phyloP scores from a whole-genome alignment of 805 yeast species.

The Aciculoconidium aculeatum region DNA sequence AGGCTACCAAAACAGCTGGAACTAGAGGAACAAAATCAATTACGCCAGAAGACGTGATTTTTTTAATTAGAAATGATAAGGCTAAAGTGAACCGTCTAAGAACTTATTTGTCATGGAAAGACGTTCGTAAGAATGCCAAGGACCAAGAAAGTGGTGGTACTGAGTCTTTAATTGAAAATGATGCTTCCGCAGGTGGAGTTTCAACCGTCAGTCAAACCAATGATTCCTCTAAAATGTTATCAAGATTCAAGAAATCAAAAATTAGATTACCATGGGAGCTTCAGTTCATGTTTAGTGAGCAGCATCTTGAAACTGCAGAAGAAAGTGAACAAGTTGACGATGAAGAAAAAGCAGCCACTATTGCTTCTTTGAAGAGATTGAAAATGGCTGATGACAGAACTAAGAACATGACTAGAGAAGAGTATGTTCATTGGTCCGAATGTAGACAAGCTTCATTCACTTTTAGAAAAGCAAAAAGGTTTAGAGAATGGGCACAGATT shows the following conservation, averaged over 20 bases:
- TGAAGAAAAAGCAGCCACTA: constrained; percentile 82
- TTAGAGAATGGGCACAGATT: constrained; percentile 94
- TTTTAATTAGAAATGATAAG: constrained; percentile 83
- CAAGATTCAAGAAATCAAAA: constrained; percentile 62
- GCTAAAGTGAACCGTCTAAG: constrained; percentile 90
- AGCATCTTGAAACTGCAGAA: constrained; percentile 67
- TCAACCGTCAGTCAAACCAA: constrained; percentile 24
- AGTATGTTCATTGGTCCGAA: constrained; percentile 98
- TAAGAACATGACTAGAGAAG: constrained; percentile 88
- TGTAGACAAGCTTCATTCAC: constrained; percentile 97
- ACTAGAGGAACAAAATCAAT: constrained; percentile 78
- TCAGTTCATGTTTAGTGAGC: constrained; percentile 89
- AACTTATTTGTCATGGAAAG: constrained; percentile 95
- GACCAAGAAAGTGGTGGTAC: constrained; percentile 51
- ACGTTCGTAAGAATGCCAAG: constrained; percentile 75
- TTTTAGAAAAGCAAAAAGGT: constrained; percentile 87
- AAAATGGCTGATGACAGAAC: constrained; percentile 95
- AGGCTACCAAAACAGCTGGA: constrained; percentile 73
- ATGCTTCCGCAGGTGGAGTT: constrained; percentile 39
- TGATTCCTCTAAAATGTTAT: constrained; percentile 38
- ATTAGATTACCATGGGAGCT: constrained; percentile 93
- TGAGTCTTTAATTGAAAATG: constrained; percentile 46
- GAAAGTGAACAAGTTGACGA: constrained; percentile 66
- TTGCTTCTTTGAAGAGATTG: constrained; percentile 81
- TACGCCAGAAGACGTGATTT: constrained; percentile 89